phyloP scores from a whole-genome alignment of 768 basidiomycete genomes.

The Trametes coccinea region DNA sequence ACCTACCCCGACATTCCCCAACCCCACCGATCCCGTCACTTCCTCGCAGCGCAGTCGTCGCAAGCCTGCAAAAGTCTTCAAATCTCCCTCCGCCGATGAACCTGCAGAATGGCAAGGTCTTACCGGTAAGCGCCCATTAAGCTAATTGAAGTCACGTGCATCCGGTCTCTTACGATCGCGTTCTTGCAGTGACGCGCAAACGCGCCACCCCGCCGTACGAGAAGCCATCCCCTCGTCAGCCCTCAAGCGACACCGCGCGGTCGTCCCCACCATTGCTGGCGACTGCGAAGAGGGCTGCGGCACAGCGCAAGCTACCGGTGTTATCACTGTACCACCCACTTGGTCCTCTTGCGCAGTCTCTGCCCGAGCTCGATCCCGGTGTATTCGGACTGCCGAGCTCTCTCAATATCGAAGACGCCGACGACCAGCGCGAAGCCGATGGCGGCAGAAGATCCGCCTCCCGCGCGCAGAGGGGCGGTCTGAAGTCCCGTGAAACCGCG shows the following conservation, averaged over 20 bases:
- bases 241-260: neutral
- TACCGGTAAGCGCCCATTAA: slow-evolving; percentile 27
- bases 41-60: slow-evolving; percentile 43
- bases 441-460: slow-evolving; percentile 43
- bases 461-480: slow-evolving; percentile 48
- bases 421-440: slow-evolving; percentile 38
- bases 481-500: slow-evolving; percentile 42
- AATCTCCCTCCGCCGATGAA: slow-evolving; percentile 48
- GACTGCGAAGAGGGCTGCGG: neutral
- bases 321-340: slow-evolving; percentile 71
- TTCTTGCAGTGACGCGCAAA: slow-evolving; percentile 20
- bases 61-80: slow-evolving; percentile 60
- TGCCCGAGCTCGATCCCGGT: slow-evolving; percentile 62
- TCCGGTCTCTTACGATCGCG: slow-evolving; percentile 16
- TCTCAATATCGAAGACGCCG: slow-evolving; percentile 34
- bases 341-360: slow-evolving; percentile 61
- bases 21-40: neutral
- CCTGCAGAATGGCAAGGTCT: slow-evolving; percentile 26
- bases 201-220: slow-evolving; percentile 20
- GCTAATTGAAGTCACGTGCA: slow-evolving; percentile 16
- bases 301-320: slow-evolving; percentile 14
- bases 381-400: slow-evolving; percentile 56
- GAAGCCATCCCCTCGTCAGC: slow-evolving; percentile 1
- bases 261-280: neutral
- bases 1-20: neutral